Evolutionary conservation across 1,284 basidiomycete genomes (phyloP), one percentile per base, ranked within the genome.

Genomic region (Schizopora paradoxa): DNA sequence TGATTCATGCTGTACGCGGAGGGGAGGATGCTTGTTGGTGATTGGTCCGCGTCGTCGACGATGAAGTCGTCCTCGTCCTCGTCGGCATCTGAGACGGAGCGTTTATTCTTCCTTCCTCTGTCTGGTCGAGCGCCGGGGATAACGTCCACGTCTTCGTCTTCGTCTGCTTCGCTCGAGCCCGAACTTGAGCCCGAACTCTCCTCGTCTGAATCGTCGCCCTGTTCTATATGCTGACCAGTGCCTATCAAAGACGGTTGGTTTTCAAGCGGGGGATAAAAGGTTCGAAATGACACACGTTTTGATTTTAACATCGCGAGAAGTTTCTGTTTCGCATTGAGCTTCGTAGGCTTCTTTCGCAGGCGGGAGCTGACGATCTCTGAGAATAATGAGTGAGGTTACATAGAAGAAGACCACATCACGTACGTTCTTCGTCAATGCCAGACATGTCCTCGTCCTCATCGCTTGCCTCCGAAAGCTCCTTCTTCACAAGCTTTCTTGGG

Each of bases 1-100:
- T 80, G 72, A 49, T 77, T 76, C 76, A 86, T 79, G 58, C 85
- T 90, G 63, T 89, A 93, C 53, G 82, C 72, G 18, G 70, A 67
- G 5, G 90, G 91, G 11, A 92, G 70, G 26, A 73, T 62, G 11
- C 71, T 63, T 1, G 65, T 55, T 0, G 57, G 64, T 10, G 50
- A 64, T 4, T 58, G 59, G n/a, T 66, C 70, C 47, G 77, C 77
- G 54, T 91, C 87, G 47, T 89, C 81, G 1, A 86, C 78, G 47
- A 91, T 85, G 58, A 87, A 89, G 33, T 65, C 67, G 38, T 74
- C 72, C 3, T 73, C 72, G 8, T 73, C 70, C 16, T 64, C 60
- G 2, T 58, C 59, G 13, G 59, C 58, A 16, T 66, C 4, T 62
- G 57, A 2, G 58, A 61, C 26, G 63, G 61, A 2, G 62, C 61